Base-by-base conservation (phyloP, 1,139 yeast genomes). In the Candida sp. region DNA sequence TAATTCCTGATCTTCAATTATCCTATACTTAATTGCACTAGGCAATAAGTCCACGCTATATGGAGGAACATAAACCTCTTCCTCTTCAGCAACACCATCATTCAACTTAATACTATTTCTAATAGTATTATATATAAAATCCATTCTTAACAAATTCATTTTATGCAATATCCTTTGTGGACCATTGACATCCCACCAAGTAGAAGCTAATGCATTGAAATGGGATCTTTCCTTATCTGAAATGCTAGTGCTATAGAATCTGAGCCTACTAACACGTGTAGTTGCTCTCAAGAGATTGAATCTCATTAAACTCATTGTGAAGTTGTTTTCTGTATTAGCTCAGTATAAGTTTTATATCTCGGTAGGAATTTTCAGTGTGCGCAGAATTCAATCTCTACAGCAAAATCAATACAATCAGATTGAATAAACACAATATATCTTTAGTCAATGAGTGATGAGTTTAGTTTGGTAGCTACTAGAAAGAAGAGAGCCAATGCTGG, bases 141-240 rank as follows among this genome's bases (percentile, higher is more conserved):
- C 97, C 84, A 93, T 78, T 49, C 99, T 73, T 41, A 88, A 73
- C 43, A 88, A 69, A 60, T 93, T 95, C 99, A 93, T 93, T 65
- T 90, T 87, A 66, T 93, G 99, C 39, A 95, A 74, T 45, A 93
- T 87, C 34, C 98, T 70, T 59, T 93, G 98, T 3, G 97, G 87
- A 0, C 99, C 99, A 51, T 84, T 70, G 15, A 87, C 84, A 57
- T 95, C 96, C 99, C 99, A 93, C 99, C 99, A 93, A 22, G 88
- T 67, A 11, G 85, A 75, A 1, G 99, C 99, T 41, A 93, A 70
- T 32, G 83, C 80, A 53, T 87, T 83, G 65, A 93, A 93, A 63
- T 95, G 99, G 12, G 76, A 63, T 60, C 84, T 72, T 61, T 93
- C 98, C 2, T 65, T 66, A 9, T 50, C 60, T 4, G 69, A 61